phyloP scores from a whole-genome alignment of 257 asterid species.

The Rauvolfia tetraphylla region DNA sequence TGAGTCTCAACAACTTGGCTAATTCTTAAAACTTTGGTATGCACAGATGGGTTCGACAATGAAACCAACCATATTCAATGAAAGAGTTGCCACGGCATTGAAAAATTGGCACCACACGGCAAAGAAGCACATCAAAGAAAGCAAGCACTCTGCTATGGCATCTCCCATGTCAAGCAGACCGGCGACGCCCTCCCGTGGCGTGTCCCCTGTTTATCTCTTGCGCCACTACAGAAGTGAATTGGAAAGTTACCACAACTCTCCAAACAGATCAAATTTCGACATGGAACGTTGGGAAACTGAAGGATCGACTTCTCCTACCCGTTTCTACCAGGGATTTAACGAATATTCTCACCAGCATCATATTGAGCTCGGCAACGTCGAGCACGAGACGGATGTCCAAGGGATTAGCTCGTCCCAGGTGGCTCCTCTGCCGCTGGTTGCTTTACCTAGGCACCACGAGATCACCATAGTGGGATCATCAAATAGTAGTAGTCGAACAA shows the following conservation, averaged over 20 bases:
- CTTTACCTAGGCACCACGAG: background rate
- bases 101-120: constrained; percentile 86
- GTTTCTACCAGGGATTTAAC: constrained; percentile 24
- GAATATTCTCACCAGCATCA: constrained; percentile 26
- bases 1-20: background rate
- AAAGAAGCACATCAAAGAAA: constrained; percentile 62
- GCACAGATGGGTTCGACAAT: constrained; percentile 85
- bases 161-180: constrained; percentile 64
- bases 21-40: background rate
- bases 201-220: constrained; percentile 76
- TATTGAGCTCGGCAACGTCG: constrained; percentile 36
- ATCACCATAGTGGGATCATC: constrained; percentile 15
- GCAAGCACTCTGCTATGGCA: constrained; percentile 29
- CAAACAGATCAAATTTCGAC: constrained; percentile 27
- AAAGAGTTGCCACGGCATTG: constrained; percentile 67
- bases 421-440: constrained; percentile 27
- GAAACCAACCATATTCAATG: constrained; percentile 87
- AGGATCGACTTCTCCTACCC: constrained; percentile 41
- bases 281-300: constrained; percentile 44
- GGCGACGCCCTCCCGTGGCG: constrained; percentile 50
- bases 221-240: constrained; percentile 42
- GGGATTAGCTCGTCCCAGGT: constrained; percentile 30
- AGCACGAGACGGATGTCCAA: constrained; percentile 9
- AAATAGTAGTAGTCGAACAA: constrained; percentile 27
- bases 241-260: constrained; percentile 43